A percentile compares a stretch with the other conserved stretches of the same genome.
Conservation (phyloP, 805 yeast genomes). For the Schizosaccharomyces japonicus region DNA sequence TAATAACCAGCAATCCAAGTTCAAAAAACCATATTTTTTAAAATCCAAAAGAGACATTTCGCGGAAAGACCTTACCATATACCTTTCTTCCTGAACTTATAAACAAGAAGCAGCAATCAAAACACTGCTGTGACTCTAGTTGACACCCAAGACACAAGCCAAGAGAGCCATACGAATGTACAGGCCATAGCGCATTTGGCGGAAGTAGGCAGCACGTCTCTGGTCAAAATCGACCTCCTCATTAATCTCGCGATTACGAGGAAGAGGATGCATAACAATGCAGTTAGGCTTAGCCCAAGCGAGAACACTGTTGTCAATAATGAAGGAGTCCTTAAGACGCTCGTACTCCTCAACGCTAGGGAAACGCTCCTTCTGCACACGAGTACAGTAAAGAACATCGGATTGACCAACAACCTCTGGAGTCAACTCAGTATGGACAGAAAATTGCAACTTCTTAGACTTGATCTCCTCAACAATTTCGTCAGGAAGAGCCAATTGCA, state of each 20-base stretch:
- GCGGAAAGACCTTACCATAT: no score
- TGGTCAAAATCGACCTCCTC: slow-evolving; percentile 98
- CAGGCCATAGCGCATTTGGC: slow-evolving; percentile 97
- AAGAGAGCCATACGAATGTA: slow-evolving; percentile 95
- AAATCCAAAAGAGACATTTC: no score
- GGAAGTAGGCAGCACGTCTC: slow-evolving; percentile 85
- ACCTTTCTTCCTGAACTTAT: no score
- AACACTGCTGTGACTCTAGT: background rate
- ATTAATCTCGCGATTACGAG: slow-evolving; percentile 85
- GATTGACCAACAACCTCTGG: slow-evolving; percentile 69
- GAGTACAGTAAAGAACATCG: slow-evolving; percentile 90
- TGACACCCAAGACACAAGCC: slow-evolving; percentile 82
- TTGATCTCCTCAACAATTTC: slow-evolving; percentile 42
- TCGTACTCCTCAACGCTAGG: slow-evolving; percentile 50
- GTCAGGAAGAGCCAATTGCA: slow-evolving; percentile 63
- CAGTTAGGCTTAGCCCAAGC: slow-evolving; percentile 89
- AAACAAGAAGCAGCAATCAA: background rate
- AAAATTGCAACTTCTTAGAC: slow-evolving; percentile 41
- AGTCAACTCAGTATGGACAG: slow-evolving; percentile 55
- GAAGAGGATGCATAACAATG: slow-evolving; percentile 98
- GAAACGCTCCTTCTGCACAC: slow-evolving; percentile 95
- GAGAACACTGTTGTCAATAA: slow-evolving; percentile 77
- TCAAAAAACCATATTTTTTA: no score
- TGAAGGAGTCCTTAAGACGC: slow-evolving; percentile 70
- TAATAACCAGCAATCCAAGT: no score